phyloP scores from a whole-genome alignment of 2,329 filamentous ascomycete genomes.

The Neophaeococcomyces mojaviensis region DNA sequence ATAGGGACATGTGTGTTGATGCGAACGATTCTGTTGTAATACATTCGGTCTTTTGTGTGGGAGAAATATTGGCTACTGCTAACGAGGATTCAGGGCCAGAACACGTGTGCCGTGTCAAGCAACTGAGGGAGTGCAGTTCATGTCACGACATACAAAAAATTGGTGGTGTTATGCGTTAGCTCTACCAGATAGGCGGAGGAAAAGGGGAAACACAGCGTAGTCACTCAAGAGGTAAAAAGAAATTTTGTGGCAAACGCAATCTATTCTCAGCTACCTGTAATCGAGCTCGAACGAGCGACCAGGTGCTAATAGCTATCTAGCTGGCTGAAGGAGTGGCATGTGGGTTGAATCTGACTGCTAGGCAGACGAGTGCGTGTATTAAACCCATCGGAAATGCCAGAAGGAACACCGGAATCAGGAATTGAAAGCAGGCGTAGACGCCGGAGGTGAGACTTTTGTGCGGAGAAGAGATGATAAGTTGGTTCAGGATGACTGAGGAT shows the following conservation, averaged over 20 bases:
- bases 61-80: too few species aligned
- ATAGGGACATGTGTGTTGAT: too few species aligned
- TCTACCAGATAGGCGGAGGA: too few species aligned
- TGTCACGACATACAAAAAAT: too few species aligned
- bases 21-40: too few species aligned
- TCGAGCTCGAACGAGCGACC: background rate
- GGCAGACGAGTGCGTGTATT: background rate
- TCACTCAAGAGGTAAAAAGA: background rate
- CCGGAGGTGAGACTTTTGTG: slow-evolving; percentile 1
- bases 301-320: background rate
- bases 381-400: background rate
- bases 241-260: slow-evolving; percentile 9
- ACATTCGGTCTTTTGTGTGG: too few species aligned
- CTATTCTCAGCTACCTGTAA: slow-evolving; percentile 3
- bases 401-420: background rate
- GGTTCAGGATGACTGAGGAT: background rate
- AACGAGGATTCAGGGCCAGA: too few species aligned
- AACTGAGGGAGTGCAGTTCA: too few species aligned
- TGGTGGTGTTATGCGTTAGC: too few species aligned
- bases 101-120: too few species aligned
- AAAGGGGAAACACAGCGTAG: too few species aligned
- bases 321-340: slow-evolving; percentile 5
- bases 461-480: background rate
- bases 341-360: background rate
- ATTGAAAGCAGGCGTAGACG: background rate